phyloP scores from a whole-genome alignment of 2,329 filamentous ascomycete genomes.

The Aureobasidium sp. region DNA sequence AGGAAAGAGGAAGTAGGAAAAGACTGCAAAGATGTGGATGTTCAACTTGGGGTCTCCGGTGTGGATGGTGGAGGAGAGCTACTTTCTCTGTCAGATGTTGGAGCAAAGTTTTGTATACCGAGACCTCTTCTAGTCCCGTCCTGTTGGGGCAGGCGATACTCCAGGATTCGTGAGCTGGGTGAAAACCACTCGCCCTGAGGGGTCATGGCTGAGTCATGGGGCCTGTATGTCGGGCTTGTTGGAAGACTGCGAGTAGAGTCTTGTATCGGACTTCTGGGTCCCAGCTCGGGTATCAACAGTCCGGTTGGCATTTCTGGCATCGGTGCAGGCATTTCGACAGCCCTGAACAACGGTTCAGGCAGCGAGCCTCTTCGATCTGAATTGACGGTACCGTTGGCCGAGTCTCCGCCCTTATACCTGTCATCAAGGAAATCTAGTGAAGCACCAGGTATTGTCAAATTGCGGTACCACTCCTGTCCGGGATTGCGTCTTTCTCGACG shows the following conservation, averaged over 20 bases:
- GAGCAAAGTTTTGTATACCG: too few relatives aligned
- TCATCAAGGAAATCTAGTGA: background rate
- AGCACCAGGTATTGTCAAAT: background rate
- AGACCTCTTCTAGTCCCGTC: too few relatives aligned
- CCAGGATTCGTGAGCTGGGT: background rate
- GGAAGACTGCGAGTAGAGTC: background rate
- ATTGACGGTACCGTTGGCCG: background rate
- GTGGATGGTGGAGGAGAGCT: too few relatives aligned
- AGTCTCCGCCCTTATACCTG: background rate
- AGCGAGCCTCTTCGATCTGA: background rate
- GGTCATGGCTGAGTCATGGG: background rate
- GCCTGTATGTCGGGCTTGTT: background rate
- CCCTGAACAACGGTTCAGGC: background rate
- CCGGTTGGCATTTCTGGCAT: background rate
- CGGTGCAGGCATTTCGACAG: background rate
- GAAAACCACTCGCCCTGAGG: background rate
- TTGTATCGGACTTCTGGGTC: background rate
- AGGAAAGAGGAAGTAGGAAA: background rate
- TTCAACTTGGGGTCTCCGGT: background rate
- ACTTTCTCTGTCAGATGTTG: too few relatives aligned
- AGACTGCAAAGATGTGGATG: background rate
- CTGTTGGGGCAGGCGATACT: background rate
- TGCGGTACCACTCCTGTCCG: background rate
- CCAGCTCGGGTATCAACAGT: background rate
- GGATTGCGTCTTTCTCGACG: constrained; percentile 1